Evolutionary conservation across 2,329 filamentous ascomycete species (phyloP).

Genomic region (Trichoderma koningii): DNA sequence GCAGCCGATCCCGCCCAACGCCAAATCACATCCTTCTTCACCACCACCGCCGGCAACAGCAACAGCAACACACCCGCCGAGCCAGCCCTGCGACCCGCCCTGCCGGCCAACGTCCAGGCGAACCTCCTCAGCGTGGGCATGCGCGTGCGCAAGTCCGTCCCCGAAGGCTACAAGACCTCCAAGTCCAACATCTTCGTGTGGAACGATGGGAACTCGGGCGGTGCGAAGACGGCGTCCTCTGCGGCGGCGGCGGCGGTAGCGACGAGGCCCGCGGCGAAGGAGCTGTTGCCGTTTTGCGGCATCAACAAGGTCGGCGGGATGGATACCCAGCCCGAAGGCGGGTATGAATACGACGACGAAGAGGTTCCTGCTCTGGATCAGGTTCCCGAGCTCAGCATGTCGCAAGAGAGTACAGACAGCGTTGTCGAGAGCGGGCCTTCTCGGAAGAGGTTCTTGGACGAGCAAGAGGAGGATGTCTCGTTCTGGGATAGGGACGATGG

Average conservation of each 20-base stretch:
- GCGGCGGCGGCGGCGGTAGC: slow-evolving; percentile 24
- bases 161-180: slow-evolving; percentile 82
- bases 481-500: slow-evolving; percentile 42
- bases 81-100: slow-evolving; percentile 45
- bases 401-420: slow-evolving; percentile 55
- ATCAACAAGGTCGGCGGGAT: slow-evolving; percentile 74
- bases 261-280: slow-evolving; percentile 47
- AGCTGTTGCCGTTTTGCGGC: slow-evolving; percentile 79
- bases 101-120: slow-evolving; percentile 71
- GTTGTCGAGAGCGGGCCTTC: slow-evolving; percentile 34
- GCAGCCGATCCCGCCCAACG: slow-evolving; percentile 60
- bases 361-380: slow-evolving; percentile 43
- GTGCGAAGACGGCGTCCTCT: not conserved
- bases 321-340: slow-evolving; percentile 56
- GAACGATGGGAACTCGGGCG: slow-evolving; percentile 36
- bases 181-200: slow-evolving; percentile 55
- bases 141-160: slow-evolving; percentile 89
- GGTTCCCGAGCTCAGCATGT: slow-evolving; percentile 54
- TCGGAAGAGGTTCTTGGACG: slow-evolving; percentile 53
- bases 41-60: slow-evolving; percentile 47
- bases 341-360: slow-evolving; percentile 32
- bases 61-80: slow-evolving; percentile 35
- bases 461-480: slow-evolving; percentile 45
- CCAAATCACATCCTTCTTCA: slow-evolving; percentile 67
- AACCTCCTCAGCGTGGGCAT: slow-evolving; percentile 91